Conservation (phyloP, 1,139 yeast genomes). For the Scheffersomyces parashehatae region DNA sequence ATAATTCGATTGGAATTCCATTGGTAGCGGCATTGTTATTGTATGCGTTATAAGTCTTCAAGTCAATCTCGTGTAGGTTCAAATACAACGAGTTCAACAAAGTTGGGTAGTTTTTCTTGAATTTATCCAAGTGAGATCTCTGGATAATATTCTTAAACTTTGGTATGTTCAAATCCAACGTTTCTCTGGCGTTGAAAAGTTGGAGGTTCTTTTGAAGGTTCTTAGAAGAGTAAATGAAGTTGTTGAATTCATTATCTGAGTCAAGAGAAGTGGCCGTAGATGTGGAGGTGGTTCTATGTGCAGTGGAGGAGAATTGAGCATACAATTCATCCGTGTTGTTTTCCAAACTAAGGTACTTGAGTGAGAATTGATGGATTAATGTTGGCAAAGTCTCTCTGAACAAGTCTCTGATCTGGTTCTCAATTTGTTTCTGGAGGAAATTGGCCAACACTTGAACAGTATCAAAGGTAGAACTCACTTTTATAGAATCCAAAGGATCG, state of each 20-base stretch:
- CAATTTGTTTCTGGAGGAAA: conserved; percentile 80
- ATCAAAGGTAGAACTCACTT: conserved; percentile 83
- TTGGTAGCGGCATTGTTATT: conserved; percentile 17
- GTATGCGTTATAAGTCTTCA: conserved; percentile 5
- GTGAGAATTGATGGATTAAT: conserved; percentile 72
- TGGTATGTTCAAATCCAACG: conserved; percentile 68
- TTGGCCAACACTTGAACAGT: conserved; percentile 80
- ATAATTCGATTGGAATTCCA: conserved; percentile 41
- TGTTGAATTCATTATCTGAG: conserved; percentile 3
- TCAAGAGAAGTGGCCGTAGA: conserved; percentile 49
- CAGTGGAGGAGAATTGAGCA: conserved; percentile 13
- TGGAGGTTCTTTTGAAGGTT: conserved; percentile 71
- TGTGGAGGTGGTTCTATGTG: conserved; percentile 7
- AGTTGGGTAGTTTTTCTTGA: conserved; percentile 40
- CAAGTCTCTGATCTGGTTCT: conserved; percentile 73
- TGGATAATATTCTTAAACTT: conserved; percentile 57
- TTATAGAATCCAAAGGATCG: conserved; percentile 82
- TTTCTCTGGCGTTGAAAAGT: conserved; percentile 76
- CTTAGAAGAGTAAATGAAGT: conserved; percentile 22
- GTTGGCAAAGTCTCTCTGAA: conserved; percentile 86
- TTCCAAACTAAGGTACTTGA: conserved; percentile 62
- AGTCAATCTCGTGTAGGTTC: conserved; percentile 19
- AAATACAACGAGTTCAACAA: conserved; percentile 39
- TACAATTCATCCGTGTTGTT: conserved; percentile 34
- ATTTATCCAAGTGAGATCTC: conserved; percentile 49